phyloP scores from a whole-genome alignment of 2,329 filamentous ascomycete genomes.

The Drechslera avenae region DNA sequence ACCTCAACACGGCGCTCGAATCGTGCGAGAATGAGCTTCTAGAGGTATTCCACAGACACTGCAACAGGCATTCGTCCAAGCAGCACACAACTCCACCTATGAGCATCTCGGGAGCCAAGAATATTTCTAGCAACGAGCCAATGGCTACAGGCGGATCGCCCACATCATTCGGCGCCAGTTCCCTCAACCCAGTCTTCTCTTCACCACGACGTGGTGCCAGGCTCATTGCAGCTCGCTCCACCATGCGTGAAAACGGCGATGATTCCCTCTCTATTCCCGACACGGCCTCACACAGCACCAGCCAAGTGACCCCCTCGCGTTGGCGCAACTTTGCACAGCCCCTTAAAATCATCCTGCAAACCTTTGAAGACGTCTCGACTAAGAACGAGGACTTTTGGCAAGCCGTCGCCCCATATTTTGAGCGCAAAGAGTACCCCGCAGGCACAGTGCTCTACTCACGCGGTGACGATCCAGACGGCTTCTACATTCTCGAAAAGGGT shows the following conservation, averaged over 20 bases:
- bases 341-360: constrained; percentile 86
- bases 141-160: constrained; percentile 29
- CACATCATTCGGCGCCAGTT: constrained; percentile 34
- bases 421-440: constrained; percentile 66
- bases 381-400: constrained; percentile 98
- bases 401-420: constrained; percentile 75
- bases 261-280: constrained; percentile 22
- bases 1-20: constrained; percentile 91
- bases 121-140: constrained; percentile 14
- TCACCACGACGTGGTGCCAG: constrained; percentile 83
- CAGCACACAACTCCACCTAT: constrained; percentile 46
- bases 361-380: constrained; percentile 86
- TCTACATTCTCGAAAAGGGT: constrained; percentile 88
- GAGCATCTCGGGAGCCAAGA: constrained; percentile 33
- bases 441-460: constrained; percentile 78
- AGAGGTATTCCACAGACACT: constrained; percentile 61
- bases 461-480: constrained; percentile 76
- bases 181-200: constrained; percentile 63
- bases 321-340: constrained; percentile 92
- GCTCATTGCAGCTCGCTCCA: constrained; percentile 75
- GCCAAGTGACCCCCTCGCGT: constrained; percentile 52
- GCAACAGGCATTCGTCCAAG: constrained; percentile 42
- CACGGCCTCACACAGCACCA: constrained; percentile 8
- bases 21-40: constrained; percentile 94
- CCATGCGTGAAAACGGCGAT: constrained; percentile 63